Base-by-base conservation (phyloP, 148 eudicot species). In the Diospyros kaki region DNA sequence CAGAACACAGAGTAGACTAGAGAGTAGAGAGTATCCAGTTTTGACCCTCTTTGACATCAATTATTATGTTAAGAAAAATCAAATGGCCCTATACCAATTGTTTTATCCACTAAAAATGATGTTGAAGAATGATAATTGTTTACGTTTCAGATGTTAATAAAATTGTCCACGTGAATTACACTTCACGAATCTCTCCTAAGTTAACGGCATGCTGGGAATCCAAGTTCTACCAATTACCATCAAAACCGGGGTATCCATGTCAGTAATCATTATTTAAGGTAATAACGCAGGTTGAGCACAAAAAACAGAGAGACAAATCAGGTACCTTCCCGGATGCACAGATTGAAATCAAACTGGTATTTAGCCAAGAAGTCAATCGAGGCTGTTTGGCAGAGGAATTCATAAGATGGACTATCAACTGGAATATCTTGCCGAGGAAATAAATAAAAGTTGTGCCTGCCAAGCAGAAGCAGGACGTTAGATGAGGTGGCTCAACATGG, bases 341-440 rank as follows among this genome's bases (percentile, higher is more conserved):
- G 73, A 80, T 95, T 95, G 80, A 95, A 95, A 86, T 95, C 97
- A 84, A 95, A 95, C 80, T 88, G 93, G 82, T 85, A 87, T 82
- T 81, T 85, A 28, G 99, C 89, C 90, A 95, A 88, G 85, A 95
- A 95, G 63, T 89, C 97, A 54, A 95, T 73, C 2, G 99, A 95
- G 50, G 81, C 64, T 65, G 99, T 95, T 86, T 95, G 99, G 88
- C 97, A 95, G 55, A 89, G 73, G 83, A 95, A 95, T 83, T 95
- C 99, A 75, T 71, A 77, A 5, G 92, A 82, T 8, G 80, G 81
- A 14, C 85, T 87, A 83, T 80, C 84, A 14, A 77, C 81, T 41
- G 87, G 77, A 79, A 90, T 81, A 84, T 90, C 97, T 80, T 92
- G 88, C 52, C 96, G 92, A 40, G 97, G 99, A 83, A 95, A 95